These are phyloP conservation scores for Daldinia childiae DNA, from an alignment of 495 filamentous ascomycete species.

Conservation along the genomic window DNA sequence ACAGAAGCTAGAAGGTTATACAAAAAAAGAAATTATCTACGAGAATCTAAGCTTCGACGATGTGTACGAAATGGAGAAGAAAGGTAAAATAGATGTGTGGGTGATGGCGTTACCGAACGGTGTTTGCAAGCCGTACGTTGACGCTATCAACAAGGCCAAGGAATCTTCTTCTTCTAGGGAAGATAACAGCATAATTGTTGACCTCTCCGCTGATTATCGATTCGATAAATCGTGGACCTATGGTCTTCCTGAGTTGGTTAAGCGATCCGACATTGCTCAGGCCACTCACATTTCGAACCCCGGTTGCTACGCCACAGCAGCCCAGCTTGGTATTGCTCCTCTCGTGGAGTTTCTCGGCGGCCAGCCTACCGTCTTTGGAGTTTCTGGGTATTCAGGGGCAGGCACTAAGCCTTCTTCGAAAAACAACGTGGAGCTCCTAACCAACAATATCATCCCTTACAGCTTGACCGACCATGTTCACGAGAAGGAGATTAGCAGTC, in stretches of 20 bases:
- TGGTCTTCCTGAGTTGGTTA: conserved; percentile 89
- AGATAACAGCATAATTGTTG: conserved; percentile 83
- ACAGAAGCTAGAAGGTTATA: conserved; percentile 89
- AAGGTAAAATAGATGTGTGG: conserved; percentile 96
- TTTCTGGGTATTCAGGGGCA: conserved; percentile 95
- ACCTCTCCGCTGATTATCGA: conserved; percentile 94
- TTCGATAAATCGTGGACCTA: conserved; percentile 94
- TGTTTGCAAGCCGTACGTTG: conserved; percentile 95
- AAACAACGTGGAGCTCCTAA: conserved; percentile 91
- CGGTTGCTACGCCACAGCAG: conserved; percentile 97
- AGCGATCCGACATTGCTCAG: conserved; percentile 77
- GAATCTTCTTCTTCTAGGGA: conserved; percentile 52
- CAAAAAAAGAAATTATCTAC: conserved; percentile 92
- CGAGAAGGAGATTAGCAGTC: conserved; percentile 86
- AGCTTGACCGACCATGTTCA: conserved; percentile 95
- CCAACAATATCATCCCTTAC: conserved; percentile 91
- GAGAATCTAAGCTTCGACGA: conserved; percentile 92
- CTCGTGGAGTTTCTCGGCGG: conserved; percentile 80
- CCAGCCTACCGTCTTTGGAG: conserved; percentile 88
- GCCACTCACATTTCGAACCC: conserved; percentile 93
- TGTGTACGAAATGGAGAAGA: conserved; percentile 87
- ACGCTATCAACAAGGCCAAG: conserved; percentile 81
- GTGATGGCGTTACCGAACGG: conserved; percentile 98
- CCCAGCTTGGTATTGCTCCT: conserved; percentile 89
- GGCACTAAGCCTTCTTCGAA: conserved; percentile 95